Percentiles rank a stretch among this genome's conserved stretches.
Conservation (phyloP, 345 rosid genomes). For the Gossypium raimondii region DNA sequence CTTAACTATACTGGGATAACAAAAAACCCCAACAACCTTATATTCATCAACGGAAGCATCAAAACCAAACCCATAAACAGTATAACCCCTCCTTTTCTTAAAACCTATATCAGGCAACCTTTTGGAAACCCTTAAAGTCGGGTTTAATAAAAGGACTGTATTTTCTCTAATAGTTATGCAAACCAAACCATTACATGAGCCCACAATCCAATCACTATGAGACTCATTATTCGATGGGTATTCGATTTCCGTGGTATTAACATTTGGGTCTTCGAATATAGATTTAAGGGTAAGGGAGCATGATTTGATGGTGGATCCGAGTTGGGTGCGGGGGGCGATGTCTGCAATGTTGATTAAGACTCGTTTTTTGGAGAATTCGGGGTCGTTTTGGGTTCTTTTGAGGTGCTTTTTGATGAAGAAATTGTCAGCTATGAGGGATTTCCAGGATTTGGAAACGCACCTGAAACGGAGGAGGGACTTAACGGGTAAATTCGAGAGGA, state of each 20-base stretch:
- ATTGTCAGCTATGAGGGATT: background rate
- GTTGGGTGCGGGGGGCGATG: background rate
- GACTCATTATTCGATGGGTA: background rate
- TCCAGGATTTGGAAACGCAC: constrained; percentile 9
- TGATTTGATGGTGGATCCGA: background rate
- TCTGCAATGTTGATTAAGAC: background rate
- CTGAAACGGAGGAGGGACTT: constrained; percentile 10
- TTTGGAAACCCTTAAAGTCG: background rate
- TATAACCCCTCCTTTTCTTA: background rate
- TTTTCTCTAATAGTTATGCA: background rate
- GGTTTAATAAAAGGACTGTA: constrained; percentile 6
- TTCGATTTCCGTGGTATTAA: background rate
- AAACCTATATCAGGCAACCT: constrained; percentile 9
- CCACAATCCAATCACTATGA: background rate
- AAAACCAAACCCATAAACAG: constrained; percentile 12
- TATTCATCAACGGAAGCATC: constrained; percentile 11
- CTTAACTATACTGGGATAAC: background rate
- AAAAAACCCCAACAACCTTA: constrained; percentile 6
- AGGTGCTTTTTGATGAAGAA: constrained; percentile 9
- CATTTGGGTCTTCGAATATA: background rate
- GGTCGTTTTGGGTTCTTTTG: background rate
- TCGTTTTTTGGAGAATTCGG: background rate
- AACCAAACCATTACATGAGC: constrained; percentile 12
- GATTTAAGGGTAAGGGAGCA: background rate
- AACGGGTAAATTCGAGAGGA: background rate